Evolutionary conservation across 1,139 yeast species (phyloP).

Genomic region (Debaryomyces sp.): DNA sequence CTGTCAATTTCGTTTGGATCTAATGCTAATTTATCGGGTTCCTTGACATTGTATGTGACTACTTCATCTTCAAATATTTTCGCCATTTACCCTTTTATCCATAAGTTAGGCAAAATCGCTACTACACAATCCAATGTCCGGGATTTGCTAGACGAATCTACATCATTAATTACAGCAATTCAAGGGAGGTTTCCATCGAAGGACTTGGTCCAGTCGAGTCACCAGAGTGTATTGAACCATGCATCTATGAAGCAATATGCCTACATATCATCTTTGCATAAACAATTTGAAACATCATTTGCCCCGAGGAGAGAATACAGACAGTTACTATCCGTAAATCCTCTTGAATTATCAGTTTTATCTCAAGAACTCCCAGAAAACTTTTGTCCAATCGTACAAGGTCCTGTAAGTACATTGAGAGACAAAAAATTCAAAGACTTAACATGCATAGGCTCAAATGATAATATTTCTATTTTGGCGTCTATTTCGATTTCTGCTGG

Average conservation of each 20-base stretch:
- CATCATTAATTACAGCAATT: constrained; percentile 19
- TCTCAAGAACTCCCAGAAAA: constrained; percentile 15
- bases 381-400: constrained; percentile 23
- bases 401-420: constrained; percentile 21
- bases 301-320: constrained; percentile 17
- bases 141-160: constrained; percentile 29
- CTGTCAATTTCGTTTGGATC: constrained; percentile 43
- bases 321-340: constrained; percentile 8
- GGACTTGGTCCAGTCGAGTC: constrained; percentile 10
- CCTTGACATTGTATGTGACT: constrained; percentile 38
- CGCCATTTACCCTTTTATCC: constrained; percentile 38
- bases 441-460: constrained; percentile 17
- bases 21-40: constrained; percentile 28
- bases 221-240: constrained; percentile 18
- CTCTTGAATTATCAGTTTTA: constrained; percentile 19
- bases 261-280: constrained; percentile 19
- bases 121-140: constrained; percentile 26
- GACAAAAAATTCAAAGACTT: constrained; percentile 20
- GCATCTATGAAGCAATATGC: constrained; percentile 23
- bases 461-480: constrained; percentile 22
- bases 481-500: constrained; percentile 15
- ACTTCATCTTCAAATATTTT: constrained; percentile 27
- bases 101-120: constrained; percentile 21
- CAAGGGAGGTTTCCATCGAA: constrained; percentile 20
- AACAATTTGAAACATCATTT: constrained; percentile 18